Conservation (phyloP, 306 rosid genomes). For the Castanopsis chinensis region DNA sequence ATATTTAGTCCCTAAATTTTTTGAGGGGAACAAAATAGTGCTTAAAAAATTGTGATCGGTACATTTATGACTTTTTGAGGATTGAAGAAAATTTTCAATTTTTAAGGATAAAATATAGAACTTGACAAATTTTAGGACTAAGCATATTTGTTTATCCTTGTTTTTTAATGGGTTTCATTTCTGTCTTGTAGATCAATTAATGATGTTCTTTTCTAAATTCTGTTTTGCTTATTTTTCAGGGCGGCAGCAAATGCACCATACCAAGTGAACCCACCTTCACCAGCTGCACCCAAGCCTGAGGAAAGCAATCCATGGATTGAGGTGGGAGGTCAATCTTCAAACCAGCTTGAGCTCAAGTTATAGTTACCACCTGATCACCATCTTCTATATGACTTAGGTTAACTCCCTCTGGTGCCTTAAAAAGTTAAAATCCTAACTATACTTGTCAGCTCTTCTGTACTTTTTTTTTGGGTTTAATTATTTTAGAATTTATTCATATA, state of each 20-base stretch:
- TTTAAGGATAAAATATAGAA: no score
- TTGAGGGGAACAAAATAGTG: no score
- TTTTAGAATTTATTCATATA: no score
- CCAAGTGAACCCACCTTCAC: slow-evolving; percentile 40
- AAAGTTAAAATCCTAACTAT: slow-evolving; percentile 22
- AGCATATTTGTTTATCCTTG: no score
- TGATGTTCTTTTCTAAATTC: not conserved
- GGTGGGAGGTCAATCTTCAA: slow-evolving; percentile 38
- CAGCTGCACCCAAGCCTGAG: slow-evolving; percentile 22
- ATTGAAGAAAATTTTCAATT: no score
- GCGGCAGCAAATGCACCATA: slow-evolving; percentile 72
- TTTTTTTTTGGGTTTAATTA: not conserved
- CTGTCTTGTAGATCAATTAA: not conserved
- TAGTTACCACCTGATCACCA: slow-evolving; percentile 32
- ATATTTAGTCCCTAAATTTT: no score
- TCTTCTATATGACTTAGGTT: slow-evolving; percentile 34
- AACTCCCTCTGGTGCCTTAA: slow-evolving; percentile 1
- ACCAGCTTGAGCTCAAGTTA: slow-evolving; percentile 61
- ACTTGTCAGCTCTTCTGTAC: not conserved
- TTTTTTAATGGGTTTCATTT: not conserved
- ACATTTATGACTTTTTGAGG: no score
- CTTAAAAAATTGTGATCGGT: no score
- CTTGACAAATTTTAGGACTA: no score
- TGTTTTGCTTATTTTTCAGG: slow-evolving; percentile 33
- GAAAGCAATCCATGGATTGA: slow-evolving; percentile 41